Percentiles rank a stretch among this genome's conserved stretches.
These are phyloP conservation scores for Tuber calosporum DNA, from an alignment of 495 filamentous ascomycete species.

Conservation along the genomic window DNA sequence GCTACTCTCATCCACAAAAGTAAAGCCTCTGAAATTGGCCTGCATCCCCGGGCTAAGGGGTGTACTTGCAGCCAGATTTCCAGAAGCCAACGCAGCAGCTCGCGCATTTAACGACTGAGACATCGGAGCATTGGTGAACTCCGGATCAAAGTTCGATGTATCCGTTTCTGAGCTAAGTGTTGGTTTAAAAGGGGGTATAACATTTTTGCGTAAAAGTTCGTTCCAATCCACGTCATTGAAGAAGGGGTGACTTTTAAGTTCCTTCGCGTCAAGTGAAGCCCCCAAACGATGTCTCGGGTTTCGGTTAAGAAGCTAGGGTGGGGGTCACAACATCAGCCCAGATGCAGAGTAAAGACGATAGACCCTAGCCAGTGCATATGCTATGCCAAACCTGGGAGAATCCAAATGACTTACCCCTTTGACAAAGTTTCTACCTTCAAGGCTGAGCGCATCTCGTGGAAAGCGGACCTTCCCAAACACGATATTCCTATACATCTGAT, in stretches of 20 bases:
- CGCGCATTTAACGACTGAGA: conserved; percentile 78
- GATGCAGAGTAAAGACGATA: neutral
- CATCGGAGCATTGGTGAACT: conserved; percentile 92
- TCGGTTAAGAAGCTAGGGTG: conserved; percentile 64
- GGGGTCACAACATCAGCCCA: conserved; percentile 1
- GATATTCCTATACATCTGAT: conserved; percentile 99
- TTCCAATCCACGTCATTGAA: conserved; percentile 92
- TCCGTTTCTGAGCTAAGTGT: conserved; percentile 91
- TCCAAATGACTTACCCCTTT: conserved; percentile 55
- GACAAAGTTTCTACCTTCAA: conserved; percentile 93
- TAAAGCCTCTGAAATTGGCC: conserved; percentile 97
- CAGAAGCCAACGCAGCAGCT: conserved; percentile 68
- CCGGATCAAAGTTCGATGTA: conserved; percentile 95
- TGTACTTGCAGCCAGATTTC: conserved; percentile 71
- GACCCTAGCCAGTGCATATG: neutral
- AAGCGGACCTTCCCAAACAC: conserved; percentile 97
- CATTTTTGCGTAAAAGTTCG: conserved; percentile 73
- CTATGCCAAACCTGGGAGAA: neutral
- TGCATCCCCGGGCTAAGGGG: conserved; percentile 91
- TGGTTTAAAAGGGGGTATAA: conserved; percentile 97
- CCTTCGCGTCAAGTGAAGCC: conserved; percentile 82
- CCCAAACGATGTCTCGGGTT: conserved; percentile 94
- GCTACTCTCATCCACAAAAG: conserved; percentile 93
- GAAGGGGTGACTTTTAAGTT: conserved; percentile 90
- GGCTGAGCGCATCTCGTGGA: conserved; percentile 84